Percentiles rank a stretch among this genome's conserved stretches.
Evolutionary conservation across 2,329 filamentous ascomycete species (phyloP).

Genomic region (Sphaerostilbella broomeana): DNA sequence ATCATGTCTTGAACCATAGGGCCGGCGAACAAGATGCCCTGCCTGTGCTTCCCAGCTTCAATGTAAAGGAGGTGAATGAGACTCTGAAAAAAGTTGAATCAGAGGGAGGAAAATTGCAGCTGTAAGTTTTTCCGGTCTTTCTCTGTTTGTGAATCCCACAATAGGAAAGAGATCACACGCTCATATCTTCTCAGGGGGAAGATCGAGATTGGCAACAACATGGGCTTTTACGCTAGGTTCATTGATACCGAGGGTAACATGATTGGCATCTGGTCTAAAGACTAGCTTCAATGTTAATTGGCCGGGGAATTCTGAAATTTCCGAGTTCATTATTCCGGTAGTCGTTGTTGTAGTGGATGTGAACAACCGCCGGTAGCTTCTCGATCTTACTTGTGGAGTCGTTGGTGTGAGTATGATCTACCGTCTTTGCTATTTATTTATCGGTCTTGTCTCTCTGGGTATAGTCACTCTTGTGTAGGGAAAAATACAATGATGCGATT

Average conservation of each 20-base stretch:
- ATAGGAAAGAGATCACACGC: neutral
- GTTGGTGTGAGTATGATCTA: too few species aligned
- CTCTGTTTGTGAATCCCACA: neutral
- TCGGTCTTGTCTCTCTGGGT: too few species aligned
- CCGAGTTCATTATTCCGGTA: too few species aligned
- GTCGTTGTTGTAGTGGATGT: too few species aligned
- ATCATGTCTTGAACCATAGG: conserved; percentile 23
- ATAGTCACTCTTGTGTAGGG: too few species aligned
- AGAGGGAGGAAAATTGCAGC: conserved; percentile 28
- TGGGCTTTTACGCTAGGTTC: conserved; percentile 31
- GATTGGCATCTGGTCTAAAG: conserved; percentile 29
- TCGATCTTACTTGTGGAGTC: too few species aligned
- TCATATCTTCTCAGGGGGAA: conserved; percentile 24
- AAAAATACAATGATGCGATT: too few species aligned
- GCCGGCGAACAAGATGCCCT: conserved; percentile 19
- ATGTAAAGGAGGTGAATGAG: conserved; percentile 27
- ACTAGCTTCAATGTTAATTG: conserved; percentile 14
- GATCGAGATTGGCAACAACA: conserved; percentile 27
- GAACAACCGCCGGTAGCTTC: too few species aligned
- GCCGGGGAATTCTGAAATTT: too few species aligned
- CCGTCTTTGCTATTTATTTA: too few species aligned
- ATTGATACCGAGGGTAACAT: conserved; percentile 35
- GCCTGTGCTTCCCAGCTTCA: conserved; percentile 28
- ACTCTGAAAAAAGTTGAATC: conserved; percentile 24
- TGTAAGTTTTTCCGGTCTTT: conserved; percentile 23